Percentiles rank a stretch among this genome's conserved stretches.
phyloP scores from a whole-genome alignment of 1,284 basidiomycete genomes.

The Kwoniella shivajii region DNA sequence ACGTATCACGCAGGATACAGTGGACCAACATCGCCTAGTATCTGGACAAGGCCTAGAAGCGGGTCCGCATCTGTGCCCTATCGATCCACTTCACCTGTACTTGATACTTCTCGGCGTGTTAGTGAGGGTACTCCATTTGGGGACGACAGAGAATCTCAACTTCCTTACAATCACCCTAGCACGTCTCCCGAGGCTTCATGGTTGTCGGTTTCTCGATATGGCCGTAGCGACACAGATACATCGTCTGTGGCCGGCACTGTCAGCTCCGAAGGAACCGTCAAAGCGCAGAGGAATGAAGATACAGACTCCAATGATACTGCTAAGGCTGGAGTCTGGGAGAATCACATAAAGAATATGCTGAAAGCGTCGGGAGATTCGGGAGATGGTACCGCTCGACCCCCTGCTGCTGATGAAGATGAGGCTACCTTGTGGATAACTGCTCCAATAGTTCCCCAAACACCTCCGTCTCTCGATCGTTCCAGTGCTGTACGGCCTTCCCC shows the following conservation, averaged over 20 bases:
- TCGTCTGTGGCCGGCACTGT: constrained; percentile 29
- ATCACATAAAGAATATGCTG: constrained; percentile 31
- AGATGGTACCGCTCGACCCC: constrained; percentile 10
- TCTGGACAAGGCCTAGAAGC: constrained; percentile 25
- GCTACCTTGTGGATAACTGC: constrained; percentile 41
- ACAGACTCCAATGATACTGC: constrained; percentile 42
- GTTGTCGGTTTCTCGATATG: constrained; percentile 19
- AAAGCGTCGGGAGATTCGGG: constrained; percentile 12
- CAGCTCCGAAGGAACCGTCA: constrained; percentile 38
- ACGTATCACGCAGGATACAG: constrained; percentile 5
- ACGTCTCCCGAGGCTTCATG: constrained; percentile 28
- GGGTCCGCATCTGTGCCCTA: constrained; percentile 30
- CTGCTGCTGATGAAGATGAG: constrained; percentile 34
- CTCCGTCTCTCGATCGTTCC: constrained; percentile 3
- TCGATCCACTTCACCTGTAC: constrained; percentile 12
- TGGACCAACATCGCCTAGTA: not conserved
- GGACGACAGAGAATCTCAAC: constrained; percentile 18
- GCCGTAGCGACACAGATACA: constrained; percentile 27
- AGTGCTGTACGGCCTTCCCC: constrained; percentile 20
- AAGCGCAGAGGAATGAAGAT: constrained; percentile 18
- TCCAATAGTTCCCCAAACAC: constrained; percentile 2
- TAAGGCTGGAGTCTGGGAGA: constrained; percentile 37
- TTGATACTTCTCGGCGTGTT: constrained; percentile 21
- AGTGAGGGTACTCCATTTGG: constrained; percentile 21
- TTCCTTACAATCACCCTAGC: constrained; percentile 25